A percentile compares a stretch with the other conserved stretches of the same genome.
phyloP scores from a whole-genome alignment of 345 rosid species.

The Limnanthes douglasii region DNA sequence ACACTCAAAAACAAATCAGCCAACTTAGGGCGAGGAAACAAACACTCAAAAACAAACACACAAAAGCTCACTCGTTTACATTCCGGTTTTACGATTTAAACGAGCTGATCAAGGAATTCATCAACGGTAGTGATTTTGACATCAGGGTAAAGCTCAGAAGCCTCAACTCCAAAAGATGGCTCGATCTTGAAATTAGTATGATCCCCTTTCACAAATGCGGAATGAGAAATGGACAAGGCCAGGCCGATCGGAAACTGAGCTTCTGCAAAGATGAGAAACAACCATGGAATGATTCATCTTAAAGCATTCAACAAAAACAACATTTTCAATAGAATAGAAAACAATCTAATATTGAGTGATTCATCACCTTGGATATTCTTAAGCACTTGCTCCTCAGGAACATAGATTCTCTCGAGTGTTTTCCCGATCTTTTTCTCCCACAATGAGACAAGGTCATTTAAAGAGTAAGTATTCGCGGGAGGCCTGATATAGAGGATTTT shows the following conservation, averaged over 20 bases:
- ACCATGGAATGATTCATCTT: slow-evolving; percentile 1
- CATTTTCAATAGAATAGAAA: neutral
- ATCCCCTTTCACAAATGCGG: slow-evolving; percentile 55
- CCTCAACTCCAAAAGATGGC: slow-evolving; percentile 56
- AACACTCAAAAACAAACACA: too few species aligned
- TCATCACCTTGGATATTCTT: slow-evolving; percentile 26
- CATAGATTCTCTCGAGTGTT: slow-evolving; percentile 26
- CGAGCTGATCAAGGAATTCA: slow-evolving; percentile 39
- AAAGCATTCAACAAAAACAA: neutral
- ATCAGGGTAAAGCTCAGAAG: slow-evolving; percentile 72
- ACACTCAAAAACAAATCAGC: too few species aligned
- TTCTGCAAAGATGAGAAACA: slow-evolving; percentile 13
- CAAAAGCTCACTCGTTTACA: too few species aligned
- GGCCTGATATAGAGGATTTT: slow-evolving; percentile 35
- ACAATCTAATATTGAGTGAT: too few species aligned
- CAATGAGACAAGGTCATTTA: slow-evolving; percentile 36
- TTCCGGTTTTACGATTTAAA: too few species aligned
- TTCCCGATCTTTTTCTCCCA: slow-evolving; percentile 53
- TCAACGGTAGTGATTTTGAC: slow-evolving; percentile 59
- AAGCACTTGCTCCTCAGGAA: slow-evolving; percentile 39
- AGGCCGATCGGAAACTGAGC: slow-evolving; percentile 34
- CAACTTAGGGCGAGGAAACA: too few species aligned
- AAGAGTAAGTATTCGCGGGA: slow-evolving; percentile 27
- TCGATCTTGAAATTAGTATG: slow-evolving; percentile 50
- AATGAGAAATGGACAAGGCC: slow-evolving; percentile 31